Evolutionary conservation across 164 flowering plant species (phyloP), one percentile per base, ranked within the genome.

Genomic region (Buxus sempervirens): DNA sequence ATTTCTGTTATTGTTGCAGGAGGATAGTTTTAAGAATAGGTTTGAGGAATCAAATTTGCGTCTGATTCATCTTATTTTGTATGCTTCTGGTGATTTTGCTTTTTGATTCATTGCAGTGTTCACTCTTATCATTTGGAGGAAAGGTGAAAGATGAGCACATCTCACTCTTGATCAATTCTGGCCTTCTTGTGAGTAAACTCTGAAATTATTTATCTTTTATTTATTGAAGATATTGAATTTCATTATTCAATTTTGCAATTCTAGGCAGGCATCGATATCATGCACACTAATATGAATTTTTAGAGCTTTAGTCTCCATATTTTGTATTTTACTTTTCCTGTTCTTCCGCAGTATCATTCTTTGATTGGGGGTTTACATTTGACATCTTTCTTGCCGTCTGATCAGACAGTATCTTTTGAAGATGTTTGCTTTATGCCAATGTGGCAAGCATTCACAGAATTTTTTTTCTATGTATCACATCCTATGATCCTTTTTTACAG

Each of bases 151-250:
- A 95, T 72, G 84, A 77, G 19, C 93, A 93, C 69, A 75, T 92
- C 57, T 83, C 98, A 69, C 83, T 87, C 53, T 76, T 95, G 56
- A 90, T 95, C 58, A 92, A 87, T 76, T 89, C 93, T 63, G 98
- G 98, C 56, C 83, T 92, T 70, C 87, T 95, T 76, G 99, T 95
- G 75, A 87, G 98, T 84, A 56, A 48, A 77, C 61, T 54, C 66
- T 32, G 45, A 26, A 25, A 56, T 64, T 55, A 14, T 74, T 32
- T 18, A 16, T 67, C 32, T 7, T 21, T 25, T n/a, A 15, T 14
- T 53, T 64, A 54, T 26, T 19, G 25, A 18, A 20, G 25, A 7
- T 62, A 12, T 63, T 41, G 45, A 18, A 21, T 42, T 59, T 6
- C 38, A 58, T 16, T 21, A 32, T 9, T 26, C 54, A 19, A 10